Percentiles rank a stretch among this genome's conserved stretches.
These are phyloP conservation scores for Apocynum venetum DNA, from an alignment of 257 asterid genomes.

Conservation along the genomic window DNA sequence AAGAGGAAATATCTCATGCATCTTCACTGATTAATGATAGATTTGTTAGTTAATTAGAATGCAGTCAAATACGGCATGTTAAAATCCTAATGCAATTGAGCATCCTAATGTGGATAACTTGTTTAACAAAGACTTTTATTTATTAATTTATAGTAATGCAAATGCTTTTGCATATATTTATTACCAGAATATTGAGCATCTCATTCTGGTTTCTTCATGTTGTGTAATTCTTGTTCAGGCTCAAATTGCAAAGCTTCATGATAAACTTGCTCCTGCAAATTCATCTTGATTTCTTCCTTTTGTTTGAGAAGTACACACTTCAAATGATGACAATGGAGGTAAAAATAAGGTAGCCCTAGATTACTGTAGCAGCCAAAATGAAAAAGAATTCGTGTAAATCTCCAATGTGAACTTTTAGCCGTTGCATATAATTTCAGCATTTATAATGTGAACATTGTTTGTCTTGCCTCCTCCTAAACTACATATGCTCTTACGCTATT, in stretches of 20 bases:
- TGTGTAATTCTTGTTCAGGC: slow-evolving; percentile 36
- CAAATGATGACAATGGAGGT: slow-evolving; percentile 9
- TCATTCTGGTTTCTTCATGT: not conserved
- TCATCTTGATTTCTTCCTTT: slow-evolving; percentile 22
- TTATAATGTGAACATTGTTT: too few species aligned
- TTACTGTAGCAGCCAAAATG: not conserved
- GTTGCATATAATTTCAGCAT: not conserved
- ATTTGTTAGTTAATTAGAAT: not conserved
- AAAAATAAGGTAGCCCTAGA: not conserved
- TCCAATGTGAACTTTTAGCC: not conserved
- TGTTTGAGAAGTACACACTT: not conserved
- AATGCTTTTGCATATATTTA: not conserved
- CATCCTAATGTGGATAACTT: not conserved
- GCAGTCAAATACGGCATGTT: not conserved
- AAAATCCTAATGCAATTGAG: too few species aligned
- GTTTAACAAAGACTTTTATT: not conserved
- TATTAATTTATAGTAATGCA: not conserved
- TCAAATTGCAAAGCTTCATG: slow-evolving; percentile 58
- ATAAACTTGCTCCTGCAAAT: slow-evolving; percentile 41
- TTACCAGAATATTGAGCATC: not conserved
- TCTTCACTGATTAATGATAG: not conserved
- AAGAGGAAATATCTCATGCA: not conserved
- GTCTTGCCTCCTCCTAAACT: not conserved
- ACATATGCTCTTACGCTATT: too few species aligned
- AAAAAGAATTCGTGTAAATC: not conserved